Base-by-base conservation (phyloP, 2,329 filamentous ascomycete genomes). In the Botrytis squamosa region DNA sequence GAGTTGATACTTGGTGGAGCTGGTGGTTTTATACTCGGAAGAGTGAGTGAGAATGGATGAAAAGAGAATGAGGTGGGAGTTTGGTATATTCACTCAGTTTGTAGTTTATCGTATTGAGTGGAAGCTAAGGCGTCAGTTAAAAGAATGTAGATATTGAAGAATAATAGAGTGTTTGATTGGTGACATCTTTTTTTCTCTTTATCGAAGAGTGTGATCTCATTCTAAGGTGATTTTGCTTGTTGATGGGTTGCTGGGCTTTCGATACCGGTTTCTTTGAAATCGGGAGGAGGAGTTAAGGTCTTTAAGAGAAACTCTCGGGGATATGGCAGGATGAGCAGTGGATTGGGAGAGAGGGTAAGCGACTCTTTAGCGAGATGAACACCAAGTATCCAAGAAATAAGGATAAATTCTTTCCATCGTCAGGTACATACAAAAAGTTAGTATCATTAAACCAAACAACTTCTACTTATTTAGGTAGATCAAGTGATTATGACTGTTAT, bases 381-480 rank as follows among this genome's bases (percentile, higher is more conserved):
- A 55, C 16, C 10, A 16, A n/a, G 5, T 5, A 18, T 29, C 6
- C 18, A 18, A 4, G 18, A 5, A 29, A 16, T 55, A n/a, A 55
- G 14, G 14, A 29, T 55, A 14, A 29, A 18, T 18, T 55, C 5
- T 18, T 55, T 29, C 4, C 3, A 18, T 16, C 1, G 9, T 29
- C 14, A 55, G n/a, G 52, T 29, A 55, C 5, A 14, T 18, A 55
- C 7, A 0, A 33, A 8, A 29, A 29, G n/a, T 33, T 29, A 57
- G 52, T 7, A 57, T 55, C n/a, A 8, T 29, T 57, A 2, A 29
- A 18, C 7, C 7, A 57, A 57, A 18, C n/a, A 0, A 33, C 52
- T 29, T n/a, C 3, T 4, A 8, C 18, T 3, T 25, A 60, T 2
- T 1, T 8, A 9, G 1, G 12, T 25, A 38, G 10, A 38, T 3